Conservation (phyloP, 805 yeast genomes). For the Ascoidea asiatica region DNA sequence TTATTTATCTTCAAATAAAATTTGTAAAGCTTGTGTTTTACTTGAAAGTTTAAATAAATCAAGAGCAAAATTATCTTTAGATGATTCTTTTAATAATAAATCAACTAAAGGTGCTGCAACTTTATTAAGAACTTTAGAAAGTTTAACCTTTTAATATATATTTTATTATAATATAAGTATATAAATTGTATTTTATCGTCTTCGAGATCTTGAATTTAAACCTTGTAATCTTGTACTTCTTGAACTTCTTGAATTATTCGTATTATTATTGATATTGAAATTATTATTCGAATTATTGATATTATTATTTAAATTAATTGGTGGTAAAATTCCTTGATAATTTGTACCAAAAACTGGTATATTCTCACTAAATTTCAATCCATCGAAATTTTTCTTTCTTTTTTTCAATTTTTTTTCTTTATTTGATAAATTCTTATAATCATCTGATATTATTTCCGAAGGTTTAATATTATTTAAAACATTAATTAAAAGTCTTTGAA, state of each 20-base stretch:
- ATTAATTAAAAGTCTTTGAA: conserved; percentile 31
- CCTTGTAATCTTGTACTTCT: neutral
- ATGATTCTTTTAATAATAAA: conserved; percentile 22
- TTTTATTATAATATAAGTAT: neutral
- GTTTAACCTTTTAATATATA: conserved; percentile 36
- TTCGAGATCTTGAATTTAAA: neutral
- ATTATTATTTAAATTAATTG: too few relatives aligned
- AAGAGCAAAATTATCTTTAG: conserved; percentile 53
- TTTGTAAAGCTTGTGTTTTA: conserved; percentile 88
- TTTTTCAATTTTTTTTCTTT: too few relatives aligned
- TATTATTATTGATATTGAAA: too few relatives aligned
- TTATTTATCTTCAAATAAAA: conserved; percentile 71
- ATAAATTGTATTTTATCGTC: neutral
- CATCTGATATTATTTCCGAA: conserved; percentile 17
- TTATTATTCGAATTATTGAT: neutral
- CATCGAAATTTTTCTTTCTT: too few relatives aligned
- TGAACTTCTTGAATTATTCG: neutral
- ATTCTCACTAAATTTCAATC: conserved; percentile 19
- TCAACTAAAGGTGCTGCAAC: conserved; percentile 54
- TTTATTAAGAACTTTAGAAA: conserved; percentile 46
- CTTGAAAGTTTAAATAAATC: conserved; percentile 72
- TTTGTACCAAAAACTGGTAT: conserved; percentile 64
- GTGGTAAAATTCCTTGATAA: conserved; percentile 60
- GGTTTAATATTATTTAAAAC: conserved; percentile 23
- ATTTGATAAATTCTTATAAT: conserved; percentile 20